Base-by-base conservation (phyloP, 306 rosid genomes). In the Coriaria nepalensis region DNA sequence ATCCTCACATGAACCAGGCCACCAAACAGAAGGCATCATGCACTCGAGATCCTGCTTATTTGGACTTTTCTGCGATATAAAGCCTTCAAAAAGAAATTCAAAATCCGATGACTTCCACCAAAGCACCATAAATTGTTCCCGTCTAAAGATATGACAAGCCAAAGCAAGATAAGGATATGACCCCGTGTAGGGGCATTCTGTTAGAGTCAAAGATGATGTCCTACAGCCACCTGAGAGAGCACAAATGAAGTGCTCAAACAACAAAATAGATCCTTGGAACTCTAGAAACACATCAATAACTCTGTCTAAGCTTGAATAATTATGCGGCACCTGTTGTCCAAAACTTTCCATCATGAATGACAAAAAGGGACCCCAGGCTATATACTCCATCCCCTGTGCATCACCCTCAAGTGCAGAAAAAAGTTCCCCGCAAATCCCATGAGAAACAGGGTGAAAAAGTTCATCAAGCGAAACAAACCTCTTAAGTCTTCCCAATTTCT, bases 31-130 rank as follows among this genome's bases (percentile, higher is more conserved):
- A 45, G 98, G 96, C 67, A 90, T 79, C 85, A 90, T 49, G 54
- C 68, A 73, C 67, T 90, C 98, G 56, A 90, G 96, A 65, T 90
- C 98, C 61, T 82, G 77, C 65, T 79, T 90, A 72, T 82, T 90
- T 52, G 92, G 94, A 61, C 65, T 56, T 77, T 90, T 90, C 59
- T 52, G 92, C 34, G 95, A 85, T 47, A 90, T 74, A 67, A 85
- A 90, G 13, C 96, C 95, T 77, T 90, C 94, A 56, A 82, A 90
- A 61, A 79, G 69, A 40, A 77, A 77, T 59, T 85, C 94, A 65
- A 90, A 90, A 75, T 82, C 81, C 33, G 75, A 66, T 44, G 87
- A 90, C 64, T 75, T 90, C 94, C 98, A 90, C 96, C 94, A 85
- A 59, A 85, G 93, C 63, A 79, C 85, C 98, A 90, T 79, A 50